Evolutionary conservation across 208 protist genomes (phyloP), one percentile per base, ranked within the genome.

Genomic region (Vickermania ingenoplastis): DNA sequence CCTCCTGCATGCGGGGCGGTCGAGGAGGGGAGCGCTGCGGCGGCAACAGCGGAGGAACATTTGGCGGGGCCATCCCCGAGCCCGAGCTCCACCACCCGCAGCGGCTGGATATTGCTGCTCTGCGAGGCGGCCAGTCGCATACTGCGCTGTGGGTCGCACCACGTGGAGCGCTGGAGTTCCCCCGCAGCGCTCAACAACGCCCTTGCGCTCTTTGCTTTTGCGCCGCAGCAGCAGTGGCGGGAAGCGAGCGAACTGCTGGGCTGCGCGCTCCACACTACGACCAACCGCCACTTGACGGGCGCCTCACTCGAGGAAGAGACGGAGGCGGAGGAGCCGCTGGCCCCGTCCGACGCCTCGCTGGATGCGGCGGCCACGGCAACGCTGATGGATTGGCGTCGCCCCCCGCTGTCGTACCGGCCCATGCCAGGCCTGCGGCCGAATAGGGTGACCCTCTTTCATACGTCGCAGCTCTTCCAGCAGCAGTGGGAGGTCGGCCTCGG

Each of bases 101-200:
- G n/a, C n/a, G n/a, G n/a, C n/a, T n/a, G n/a, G n/a, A n/a, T n/a
- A n/a, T n/a, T n/a, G n/a, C 11, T 45, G 11, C 17, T 45, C 11
- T 7, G 7, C 11, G 11, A 45, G 36, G 7, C 36, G 11, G 36
- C 36, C 17, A 45, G 36, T 17, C 11, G 36, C 7, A 17, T 61
- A 13, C 57, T 61, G 13, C 36, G 21, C 4, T 13, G 54, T 2
- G 58, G 53, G 27, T 30, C 29, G 14, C 45, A 49, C 13, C 48
- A 69, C 17, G 27, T 48, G 17, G 30, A 79, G 1, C 48, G 53
- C 23, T 68, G 72, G 52, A 84, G 71, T 53, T 74, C 73, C 11
- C 64, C 78, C 13, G 78, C 76, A 27, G 68, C 79, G 14, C 49
- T 88, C 2, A 89, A 91, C 54, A 76, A 86, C 48, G 70, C 71